Conservation (phyloP, 108 stramenopile species). For the Nitzschia sp. region DNA sequence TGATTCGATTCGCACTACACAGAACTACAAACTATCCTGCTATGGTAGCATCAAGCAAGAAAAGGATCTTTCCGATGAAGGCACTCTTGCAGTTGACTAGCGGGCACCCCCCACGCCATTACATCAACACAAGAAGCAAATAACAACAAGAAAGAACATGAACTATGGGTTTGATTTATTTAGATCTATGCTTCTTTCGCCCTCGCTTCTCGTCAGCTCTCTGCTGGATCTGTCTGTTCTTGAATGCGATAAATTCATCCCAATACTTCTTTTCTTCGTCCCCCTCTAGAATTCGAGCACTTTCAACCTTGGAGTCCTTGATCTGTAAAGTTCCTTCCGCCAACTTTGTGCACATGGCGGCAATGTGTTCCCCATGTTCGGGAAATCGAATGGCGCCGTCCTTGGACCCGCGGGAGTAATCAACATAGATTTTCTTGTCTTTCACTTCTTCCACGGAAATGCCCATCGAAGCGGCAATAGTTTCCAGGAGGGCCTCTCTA, state of each 20-base stretch:
- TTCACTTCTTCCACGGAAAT: slow-evolving; percentile 63
- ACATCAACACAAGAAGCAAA: too few species aligned
- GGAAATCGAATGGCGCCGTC: slow-evolving; percentile 77
- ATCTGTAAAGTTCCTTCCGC: slow-evolving; percentile 64
- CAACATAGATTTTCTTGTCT: slow-evolving; percentile 78
- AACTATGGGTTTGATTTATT: too few species aligned
- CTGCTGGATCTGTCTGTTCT: slow-evolving; percentile 66
- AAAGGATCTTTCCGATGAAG: too few species aligned
- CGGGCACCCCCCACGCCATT: too few species aligned
- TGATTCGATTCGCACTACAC: too few species aligned
- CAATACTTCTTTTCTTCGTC: slow-evolving; percentile 89
- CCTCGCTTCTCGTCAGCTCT: slow-evolving; percentile 57
- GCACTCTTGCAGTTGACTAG: too few species aligned
- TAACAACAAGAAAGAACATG: too few species aligned
- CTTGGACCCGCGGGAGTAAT: slow-evolving; percentile 74
- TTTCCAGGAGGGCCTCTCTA: slow-evolving; percentile 75
- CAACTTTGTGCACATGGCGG: slow-evolving; percentile 60
- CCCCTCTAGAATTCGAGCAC: slow-evolving; percentile 70
- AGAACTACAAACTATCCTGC: too few species aligned
- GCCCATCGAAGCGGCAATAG: slow-evolving; percentile 53
- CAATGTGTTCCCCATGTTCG: slow-evolving; percentile 52
- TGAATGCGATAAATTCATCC: slow-evolving; percentile 74
- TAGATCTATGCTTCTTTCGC: not conserved
- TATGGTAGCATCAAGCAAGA: too few species aligned
- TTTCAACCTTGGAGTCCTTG: slow-evolving; percentile 59